These are phyloP conservation scores for Candida sanyaensis DNA, from an alignment of 1,139 yeast species.

Conservation along the genomic window DNA sequence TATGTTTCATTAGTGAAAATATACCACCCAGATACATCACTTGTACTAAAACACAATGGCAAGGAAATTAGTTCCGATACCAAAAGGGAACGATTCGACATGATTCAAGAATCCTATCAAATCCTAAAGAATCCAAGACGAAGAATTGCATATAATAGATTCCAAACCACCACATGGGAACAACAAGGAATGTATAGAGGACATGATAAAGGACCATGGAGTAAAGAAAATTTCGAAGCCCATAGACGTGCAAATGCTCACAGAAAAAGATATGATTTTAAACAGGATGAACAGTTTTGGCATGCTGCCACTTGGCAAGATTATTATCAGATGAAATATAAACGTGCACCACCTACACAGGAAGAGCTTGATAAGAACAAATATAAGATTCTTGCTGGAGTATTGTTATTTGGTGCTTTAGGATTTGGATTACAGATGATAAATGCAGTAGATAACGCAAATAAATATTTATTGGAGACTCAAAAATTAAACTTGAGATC, in stretches of 20 bases:
- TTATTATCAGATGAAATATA: slow-evolving; percentile 45
- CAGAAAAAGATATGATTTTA: slow-evolving; percentile 30
- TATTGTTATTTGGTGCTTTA: slow-evolving; percentile 41
- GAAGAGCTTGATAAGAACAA: slow-evolving; percentile 50
- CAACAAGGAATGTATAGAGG: slow-evolving; percentile 22
- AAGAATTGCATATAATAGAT: slow-evolving; percentile 34
- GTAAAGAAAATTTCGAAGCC: slow-evolving; percentile 28
- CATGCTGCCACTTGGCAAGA: slow-evolving; percentile 78
- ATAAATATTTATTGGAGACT: slow-evolving; percentile 30
- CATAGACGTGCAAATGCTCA: slow-evolving; percentile 45
- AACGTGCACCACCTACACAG: slow-evolving; percentile 39
- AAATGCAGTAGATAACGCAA: slow-evolving; percentile 40
- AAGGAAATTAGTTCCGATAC: slow-evolving; percentile 32
- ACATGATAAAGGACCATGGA: slow-evolving; percentile 36
- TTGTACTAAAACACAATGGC: slow-evolving; percentile 27
- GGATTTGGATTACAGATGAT: slow-evolving; percentile 47
- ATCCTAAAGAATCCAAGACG: slow-evolving; percentile 59
- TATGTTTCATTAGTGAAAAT: slow-evolving; percentile 71
- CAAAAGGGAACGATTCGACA: slow-evolving; percentile 65
- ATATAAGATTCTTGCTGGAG: slow-evolving; percentile 44
- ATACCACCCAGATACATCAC: slow-evolving; percentile 81
- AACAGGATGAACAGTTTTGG: slow-evolving; percentile 54
- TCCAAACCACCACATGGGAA: slow-evolving; percentile 29
- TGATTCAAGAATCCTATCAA: slow-evolving; percentile 72
- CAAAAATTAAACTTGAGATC: slow-evolving; percentile 45